Evolutionary conservation across 176 grass and related monocot genomes (phyloP), one percentile per base, ranked within the genome.

Genomic region (Avena sativa): DNA sequence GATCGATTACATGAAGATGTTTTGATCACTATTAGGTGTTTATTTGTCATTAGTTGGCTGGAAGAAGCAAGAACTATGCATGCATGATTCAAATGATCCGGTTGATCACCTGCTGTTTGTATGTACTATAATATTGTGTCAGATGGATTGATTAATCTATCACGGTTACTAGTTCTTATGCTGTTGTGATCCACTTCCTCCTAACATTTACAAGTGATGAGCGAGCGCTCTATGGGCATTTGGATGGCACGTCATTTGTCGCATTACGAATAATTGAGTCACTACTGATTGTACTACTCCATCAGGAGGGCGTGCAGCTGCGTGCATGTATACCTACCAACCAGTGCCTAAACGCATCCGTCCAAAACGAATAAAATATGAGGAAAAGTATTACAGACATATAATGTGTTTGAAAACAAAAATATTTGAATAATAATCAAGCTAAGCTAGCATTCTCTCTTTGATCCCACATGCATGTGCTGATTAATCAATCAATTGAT

Each of bases 71-170:
- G 40, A 70, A 49, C 15, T 86, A 34, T 77, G 71, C 83, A 59
- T 82, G 78, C 83, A 86, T 81, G 53, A 66, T 82, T 86, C 72
- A 77, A 44, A 86, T 70, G 44, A 66, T 82, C 77, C 62, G 28
- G 28, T 28, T 28, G 70, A 38, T 59, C 34, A 59, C 52, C 62
- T 56, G 15, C 66, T 80, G 17, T 60, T 76, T 79, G 56, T 65
- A 70, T 63, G 63, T 78, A 23, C 23, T 23, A 16, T 55, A 43
- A 8, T 34, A 15, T 43, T 43, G 40, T 68, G 19, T 53, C 32
- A 13, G 25, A 28, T 30, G 62, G 25, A 65, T 28, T 28, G 28
- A 28, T 28, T 28, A 28, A 28, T 28, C 28, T 28, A 28, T 28
- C 28, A 28, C 28, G 28, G 28, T 28, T 28, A 28, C 28, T 28